Base-by-base conservation (phyloP, 129 eudicot genomes). In the Silybum marianum region DNA sequence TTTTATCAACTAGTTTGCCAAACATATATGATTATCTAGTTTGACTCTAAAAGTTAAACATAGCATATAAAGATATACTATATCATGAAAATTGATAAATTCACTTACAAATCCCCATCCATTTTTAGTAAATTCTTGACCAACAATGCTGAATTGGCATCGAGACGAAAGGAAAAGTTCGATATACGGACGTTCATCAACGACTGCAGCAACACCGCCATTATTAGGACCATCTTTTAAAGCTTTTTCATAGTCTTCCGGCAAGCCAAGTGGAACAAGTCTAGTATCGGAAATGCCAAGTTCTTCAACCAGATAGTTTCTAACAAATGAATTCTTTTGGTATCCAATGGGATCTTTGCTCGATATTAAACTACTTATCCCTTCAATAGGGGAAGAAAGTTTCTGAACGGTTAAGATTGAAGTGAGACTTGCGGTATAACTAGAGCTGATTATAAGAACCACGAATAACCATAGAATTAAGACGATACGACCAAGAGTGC, bases 21-120 rank as follows among this genome's bases (percentile, higher is more conserved):
- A 40, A 0, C 44, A 39, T 39, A 54, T 54, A 7, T 54, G 4
- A 54, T 5, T n/a, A 32, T 78, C 12, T 25, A 18, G 67, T 72
- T 39, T 72, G 32, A 72, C 32, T 36, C 9, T 72, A 21, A 39
- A 39, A 39, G 34, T 72, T 60, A 72, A 36, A 38, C 58, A 21
- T 19, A 18, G 16, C 36, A 40, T 3, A 48, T 9, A 54, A 28
- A 54, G 26, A 34, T 32, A 32, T 32, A 32, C 32, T 32, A 34
- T 36, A 76, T 16, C n/a, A 25, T 3, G 23, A 77, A 25, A 32
- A 6, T 26, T 36, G 65, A 80, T 7, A 58, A 0, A 14, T 38
- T 54, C n/a, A 90, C 98, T 93, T 85, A 93, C 98, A 87, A 93
- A 93, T 85, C 98, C 98, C 97, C 98, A 91, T 23, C 97, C 97